Conservation (phyloP, 2,329 filamentous ascomycete genomes). For the Verruconis gallopava region DNA sequence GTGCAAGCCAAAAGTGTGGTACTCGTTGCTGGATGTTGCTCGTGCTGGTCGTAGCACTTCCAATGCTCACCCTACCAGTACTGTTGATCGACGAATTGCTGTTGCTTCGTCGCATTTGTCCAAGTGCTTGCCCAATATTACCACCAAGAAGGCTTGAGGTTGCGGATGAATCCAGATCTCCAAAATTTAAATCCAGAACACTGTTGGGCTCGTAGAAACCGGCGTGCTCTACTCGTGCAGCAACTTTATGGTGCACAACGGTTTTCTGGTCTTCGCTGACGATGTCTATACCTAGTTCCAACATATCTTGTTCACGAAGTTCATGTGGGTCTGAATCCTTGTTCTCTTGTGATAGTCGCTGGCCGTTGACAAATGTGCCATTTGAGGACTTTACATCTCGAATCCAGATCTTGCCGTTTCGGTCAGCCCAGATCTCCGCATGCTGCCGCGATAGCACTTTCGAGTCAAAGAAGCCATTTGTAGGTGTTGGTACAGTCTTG, state of each 20-base stretch:
- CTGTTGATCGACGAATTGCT: conserved; percentile 42
- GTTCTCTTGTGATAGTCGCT: conserved; percentile 82
- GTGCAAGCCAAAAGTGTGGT: conserved; percentile 73
- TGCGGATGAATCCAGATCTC: conserved; percentile 69
- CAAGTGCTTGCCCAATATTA: conserved; percentile 49
- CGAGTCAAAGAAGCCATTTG: conserved; percentile 95
- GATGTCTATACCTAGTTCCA: conserved; percentile 95
- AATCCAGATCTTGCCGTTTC: conserved; percentile 82
- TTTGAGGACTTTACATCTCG: conserved; percentile 97
- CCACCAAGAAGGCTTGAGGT: conserved; percentile 58
- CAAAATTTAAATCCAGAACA: conserved; percentile 79
- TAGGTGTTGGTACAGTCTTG: conserved; percentile 80
- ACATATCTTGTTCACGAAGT: conserved; percentile 75
- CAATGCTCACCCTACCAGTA: conserved; percentile 43
- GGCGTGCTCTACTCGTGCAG: conserved; percentile 90
- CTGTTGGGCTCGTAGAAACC: conserved; percentile 68
- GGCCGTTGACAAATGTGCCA: conserved; percentile 93
- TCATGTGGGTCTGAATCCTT: conserved; percentile 94
- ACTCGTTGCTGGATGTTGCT: conserved; percentile 46
- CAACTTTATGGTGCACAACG: conserved; percentile 96
- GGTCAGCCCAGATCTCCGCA: conserved; percentile 86
- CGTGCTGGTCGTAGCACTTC: conserved; percentile 49
- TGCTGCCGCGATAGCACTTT: conserved; percentile 95
- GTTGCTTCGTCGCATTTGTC: conserved; percentile 51
- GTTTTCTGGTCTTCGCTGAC: conserved; percentile 98